Evolutionary conservation across 2,329 filamentous ascomycete species (phyloP).

Genomic region (Aspergillus neoniger): DNA sequence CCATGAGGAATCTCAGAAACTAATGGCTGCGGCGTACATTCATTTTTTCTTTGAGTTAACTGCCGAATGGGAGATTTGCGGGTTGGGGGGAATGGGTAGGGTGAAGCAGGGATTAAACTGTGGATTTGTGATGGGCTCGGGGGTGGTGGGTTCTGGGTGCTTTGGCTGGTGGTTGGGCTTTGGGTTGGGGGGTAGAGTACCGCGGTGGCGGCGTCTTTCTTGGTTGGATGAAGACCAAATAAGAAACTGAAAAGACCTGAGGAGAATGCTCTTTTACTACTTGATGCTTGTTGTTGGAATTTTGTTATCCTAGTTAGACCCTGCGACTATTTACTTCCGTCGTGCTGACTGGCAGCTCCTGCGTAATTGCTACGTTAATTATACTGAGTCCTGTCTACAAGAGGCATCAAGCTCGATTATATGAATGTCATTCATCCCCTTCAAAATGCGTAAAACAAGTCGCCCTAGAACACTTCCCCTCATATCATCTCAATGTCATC

Average conservation of each 20-base stretch:
- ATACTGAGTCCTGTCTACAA: background rate
- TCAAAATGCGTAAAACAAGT: slow-evolving; percentile 3
- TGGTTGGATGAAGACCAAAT: slow-evolving; percentile 42
- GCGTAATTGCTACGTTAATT: background rate
- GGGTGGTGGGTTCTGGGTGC: slow-evolving; percentile 20
- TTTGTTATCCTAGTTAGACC: no score
- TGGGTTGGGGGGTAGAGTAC: slow-evolving; percentile 26
- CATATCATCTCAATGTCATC: background rate
- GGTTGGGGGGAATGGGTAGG: slow-evolving; percentile 1
- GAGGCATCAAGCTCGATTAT: background rate
- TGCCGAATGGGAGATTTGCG: slow-evolving; percentile 12
- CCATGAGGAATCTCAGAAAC: slow-evolving; percentile 45
- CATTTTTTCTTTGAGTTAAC: background rate
- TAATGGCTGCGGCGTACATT: slow-evolving; percentile 47
- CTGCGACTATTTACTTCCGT: background rate
- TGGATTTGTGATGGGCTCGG: slow-evolving; percentile 7
- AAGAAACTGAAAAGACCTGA: slow-evolving; percentile 51
- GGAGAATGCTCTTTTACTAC: slow-evolving; percentile 29
- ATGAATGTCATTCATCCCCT: slow-evolving; percentile 2
- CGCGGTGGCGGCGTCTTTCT: slow-evolving; percentile 29
- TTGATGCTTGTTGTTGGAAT: background rate
- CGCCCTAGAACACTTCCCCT: background rate
- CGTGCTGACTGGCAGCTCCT: background rate
- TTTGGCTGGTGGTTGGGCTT: slow-evolving; percentile 10
- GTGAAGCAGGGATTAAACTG: slow-evolving; percentile 7